phyloP scores from a whole-genome alignment of 306 rosid species.

The Rosa chinensis region DNA sequence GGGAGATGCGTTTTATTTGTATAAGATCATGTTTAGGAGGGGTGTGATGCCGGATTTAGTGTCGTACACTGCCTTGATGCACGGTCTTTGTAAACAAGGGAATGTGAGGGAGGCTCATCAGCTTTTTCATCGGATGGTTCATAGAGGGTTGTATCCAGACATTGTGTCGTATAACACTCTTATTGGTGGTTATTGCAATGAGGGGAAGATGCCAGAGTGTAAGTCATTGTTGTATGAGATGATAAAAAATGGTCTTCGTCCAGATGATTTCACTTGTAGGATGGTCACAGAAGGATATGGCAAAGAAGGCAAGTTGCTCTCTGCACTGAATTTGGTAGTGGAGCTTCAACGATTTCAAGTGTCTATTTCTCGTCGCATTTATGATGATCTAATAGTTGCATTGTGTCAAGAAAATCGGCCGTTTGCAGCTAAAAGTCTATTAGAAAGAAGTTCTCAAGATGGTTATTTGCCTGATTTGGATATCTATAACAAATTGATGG shows the following conservation, averaged over 20 bases:
- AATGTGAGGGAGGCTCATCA: slow-evolving; percentile 81
- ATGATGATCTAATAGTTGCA: slow-evolving; percentile 52
- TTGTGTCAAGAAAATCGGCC: slow-evolving; percentile 74
- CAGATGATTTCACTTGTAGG: slow-evolving; percentile 62
- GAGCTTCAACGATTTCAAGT: slow-evolving; percentile 62
- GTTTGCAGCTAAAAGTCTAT: slow-evolving; percentile 73
- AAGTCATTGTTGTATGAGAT: slow-evolving; percentile 62
- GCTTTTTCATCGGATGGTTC: slow-evolving; percentile 79
- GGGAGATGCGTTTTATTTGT: slow-evolving; percentile 72
- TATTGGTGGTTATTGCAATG: slow-evolving; percentile 62
- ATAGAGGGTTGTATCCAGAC: slow-evolving; percentile 70
- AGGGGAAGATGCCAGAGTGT: slow-evolving; percentile 55
- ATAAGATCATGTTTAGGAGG: slow-evolving; percentile 79
- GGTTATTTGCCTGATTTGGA: slow-evolving; percentile 44
- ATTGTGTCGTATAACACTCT: slow-evolving; percentile 66
- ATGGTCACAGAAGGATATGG: slow-evolving; percentile 62
- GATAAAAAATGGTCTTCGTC: slow-evolving; percentile 59
- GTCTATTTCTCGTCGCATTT: slow-evolving; percentile 43
- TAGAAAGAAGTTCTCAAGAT: slow-evolving; percentile 49
- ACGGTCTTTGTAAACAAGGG: slow-evolving; percentile 76
- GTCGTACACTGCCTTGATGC: slow-evolving; percentile 71
- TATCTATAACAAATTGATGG: slow-evolving; percentile 49
- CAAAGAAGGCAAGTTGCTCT: slow-evolving; percentile 58
- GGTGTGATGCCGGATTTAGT: slow-evolving; percentile 73
- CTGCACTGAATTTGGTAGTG: slow-evolving; percentile 70